A percentile compares a stretch with the other conserved stretches of the same genome.
Conservation (phyloP, 2,329 filamentous ascomycete species). For the Fusarium sp. region DNA sequence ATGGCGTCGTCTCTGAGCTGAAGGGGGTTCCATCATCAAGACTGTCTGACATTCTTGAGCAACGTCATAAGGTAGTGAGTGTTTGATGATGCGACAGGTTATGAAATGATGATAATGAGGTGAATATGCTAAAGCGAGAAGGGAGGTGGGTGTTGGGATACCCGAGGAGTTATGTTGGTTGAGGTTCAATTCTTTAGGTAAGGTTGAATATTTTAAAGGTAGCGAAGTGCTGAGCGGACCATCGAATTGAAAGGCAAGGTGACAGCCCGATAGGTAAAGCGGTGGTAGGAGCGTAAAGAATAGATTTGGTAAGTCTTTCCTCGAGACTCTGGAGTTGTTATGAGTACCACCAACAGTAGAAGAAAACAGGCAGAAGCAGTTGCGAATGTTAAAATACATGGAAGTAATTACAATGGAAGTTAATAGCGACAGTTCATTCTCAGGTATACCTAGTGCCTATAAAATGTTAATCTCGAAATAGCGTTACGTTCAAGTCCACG, state of each 20-base stretch:
- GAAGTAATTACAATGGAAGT: neutral
- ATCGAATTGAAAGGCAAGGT: neutral
- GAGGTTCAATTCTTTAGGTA: conserved; percentile 17
- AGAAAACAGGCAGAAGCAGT: neutral
- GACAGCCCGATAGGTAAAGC: neutral
- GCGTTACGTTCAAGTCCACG: neutral
- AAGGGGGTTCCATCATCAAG: conserved; percentile 48
- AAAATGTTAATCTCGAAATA: neutral
- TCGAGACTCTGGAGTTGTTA: neutral
- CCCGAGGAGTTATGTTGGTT: conserved; percentile 11
- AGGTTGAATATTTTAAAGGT: conserved; percentile 6
- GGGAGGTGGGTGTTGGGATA: neutral
- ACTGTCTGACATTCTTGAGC: conserved; percentile 48
- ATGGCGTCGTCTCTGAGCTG: conserved; percentile 61
- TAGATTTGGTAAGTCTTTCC: neutral
- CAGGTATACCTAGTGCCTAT: neutral
- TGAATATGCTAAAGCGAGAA: neutral
- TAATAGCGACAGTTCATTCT: neutral
- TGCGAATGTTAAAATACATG: neutral
- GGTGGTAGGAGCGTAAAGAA: conserved; percentile 1
- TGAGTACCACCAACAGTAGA: neutral
- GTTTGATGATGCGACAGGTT: neutral
- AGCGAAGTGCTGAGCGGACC: neutral
- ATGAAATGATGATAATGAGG: neutral
- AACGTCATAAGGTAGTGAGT: conserved; percentile 39